Base-by-base conservation (phyloP, 129 eudicot species). In the Glebionis coronaria region DNA sequence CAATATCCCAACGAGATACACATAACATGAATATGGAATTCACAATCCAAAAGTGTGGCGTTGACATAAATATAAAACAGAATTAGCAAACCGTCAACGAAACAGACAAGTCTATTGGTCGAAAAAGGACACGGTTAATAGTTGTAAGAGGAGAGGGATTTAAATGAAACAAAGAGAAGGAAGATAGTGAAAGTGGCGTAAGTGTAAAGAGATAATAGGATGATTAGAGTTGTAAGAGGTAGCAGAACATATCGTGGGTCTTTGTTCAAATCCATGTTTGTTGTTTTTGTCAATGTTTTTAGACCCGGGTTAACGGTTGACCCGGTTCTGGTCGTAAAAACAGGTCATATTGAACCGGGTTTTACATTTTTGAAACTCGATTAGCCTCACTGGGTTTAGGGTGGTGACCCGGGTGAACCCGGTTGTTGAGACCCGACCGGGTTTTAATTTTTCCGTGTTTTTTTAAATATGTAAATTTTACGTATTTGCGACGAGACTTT, bases 141-240 rank as follows among this genome's bases (percentile, higher is more conserved):
- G 35, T 15, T 73, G 11, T 27, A 44, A 27, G 16, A 7, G 12
- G 10, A 73, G 2, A 13, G 55, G n/a, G 16, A 73, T 12, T 64
- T 73, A 63, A 20, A 63, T 54, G 71, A 63, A 73, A 55, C 71
- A 23, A 53, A 54, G 40, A 73, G 65, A 53, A 54, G 35, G 45
- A 54, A 12, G 20, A 73, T 1, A 25, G 38, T 64, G 18, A 73
- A 53, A 54, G 65, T 42, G 61, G 20, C 8, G 20, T 51, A 73
- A n/a, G 15, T 15, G 58, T 10, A 44, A 3, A 4, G 35, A 3
- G 47, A 27, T 15, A 23, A 73, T 9, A 65, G 57, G 45, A 53
- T 63, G 47, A 73, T 31, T 31, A 53, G 65, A n/a, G 27, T 19
- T 10, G 21, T 71, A 5, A 64, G 14, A 64, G 78, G 71, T 23